Evolutionary conservation across 331 rosid species (phyloP).

Genomic region (Telfairia occidentalis): DNA sequence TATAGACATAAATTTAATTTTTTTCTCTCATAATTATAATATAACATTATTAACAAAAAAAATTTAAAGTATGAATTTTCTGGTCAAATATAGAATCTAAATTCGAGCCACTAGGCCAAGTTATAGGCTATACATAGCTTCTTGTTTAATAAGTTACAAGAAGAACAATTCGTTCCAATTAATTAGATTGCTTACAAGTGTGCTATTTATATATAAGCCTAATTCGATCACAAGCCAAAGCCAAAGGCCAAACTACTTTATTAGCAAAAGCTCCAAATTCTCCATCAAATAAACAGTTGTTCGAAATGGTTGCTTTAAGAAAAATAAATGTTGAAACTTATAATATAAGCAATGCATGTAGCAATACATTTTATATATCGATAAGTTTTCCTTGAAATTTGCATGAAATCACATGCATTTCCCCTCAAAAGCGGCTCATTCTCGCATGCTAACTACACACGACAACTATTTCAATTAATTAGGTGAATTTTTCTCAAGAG

Average conservation of each 20-base stretch:
- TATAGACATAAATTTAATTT: no score
- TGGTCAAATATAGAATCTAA: not conserved
- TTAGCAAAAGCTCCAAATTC: not conserved
- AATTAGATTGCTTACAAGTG: not conserved
- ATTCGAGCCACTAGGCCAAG: not conserved
- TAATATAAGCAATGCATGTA: not conserved
- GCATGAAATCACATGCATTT: conserved; percentile 15
- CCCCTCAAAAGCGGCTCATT: not conserved
- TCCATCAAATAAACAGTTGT: not conserved
- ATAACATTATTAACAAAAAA: no score
- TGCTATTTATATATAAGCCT: not conserved
- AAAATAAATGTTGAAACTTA: not conserved
- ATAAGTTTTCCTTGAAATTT: not conserved
- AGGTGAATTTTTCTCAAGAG: no score
- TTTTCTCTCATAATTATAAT: no score
- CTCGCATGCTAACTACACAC: no score
- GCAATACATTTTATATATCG: not conserved
- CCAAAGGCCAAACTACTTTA: not conserved
- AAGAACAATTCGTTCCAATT: not conserved
- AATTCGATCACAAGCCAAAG: not conserved
- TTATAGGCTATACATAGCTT: not conserved
- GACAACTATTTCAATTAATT: no score
- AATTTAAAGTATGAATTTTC: not conserved
- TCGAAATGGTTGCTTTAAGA: not conserved
- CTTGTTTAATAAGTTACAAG: not conserved